Conservation (phyloP, 495 filamentous ascomycete species). For the Trichoderma reesei region DNA sequence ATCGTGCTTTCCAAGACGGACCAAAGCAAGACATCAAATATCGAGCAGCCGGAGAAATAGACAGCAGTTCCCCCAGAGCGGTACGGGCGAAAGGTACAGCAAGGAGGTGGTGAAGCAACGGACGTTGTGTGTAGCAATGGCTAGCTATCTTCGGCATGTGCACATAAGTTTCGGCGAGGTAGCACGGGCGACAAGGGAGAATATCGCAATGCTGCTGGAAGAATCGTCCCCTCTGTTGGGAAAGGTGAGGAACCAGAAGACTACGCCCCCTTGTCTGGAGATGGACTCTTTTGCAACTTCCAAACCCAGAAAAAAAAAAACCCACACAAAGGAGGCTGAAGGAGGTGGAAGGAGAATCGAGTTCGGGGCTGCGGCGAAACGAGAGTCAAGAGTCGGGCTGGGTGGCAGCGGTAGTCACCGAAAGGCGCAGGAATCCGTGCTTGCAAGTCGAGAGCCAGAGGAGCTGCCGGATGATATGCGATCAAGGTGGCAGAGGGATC, state of each 20-base stretch:
- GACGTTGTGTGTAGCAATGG: not conserved
- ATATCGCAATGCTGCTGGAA: not conserved
- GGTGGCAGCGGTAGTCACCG: not conserved
- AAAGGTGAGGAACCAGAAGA: not conserved
- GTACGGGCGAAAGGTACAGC: not conserved
- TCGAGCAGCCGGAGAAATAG: not conserved
- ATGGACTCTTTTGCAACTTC: not conserved
- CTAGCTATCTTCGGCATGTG: not conserved
- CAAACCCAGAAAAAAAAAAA: too few relatives aligned
- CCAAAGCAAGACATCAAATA: too few relatives aligned
- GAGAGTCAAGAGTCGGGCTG: not conserved
- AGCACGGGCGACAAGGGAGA: not conserved
- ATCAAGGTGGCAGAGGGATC: not conserved
- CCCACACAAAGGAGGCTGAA: not conserved
- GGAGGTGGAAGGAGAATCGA: not conserved
- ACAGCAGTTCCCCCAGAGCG: not conserved
- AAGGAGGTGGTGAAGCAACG: not conserved
- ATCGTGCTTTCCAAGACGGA: not conserved
- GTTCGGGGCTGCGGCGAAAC: not conserved
- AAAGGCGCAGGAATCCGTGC: not conserved
- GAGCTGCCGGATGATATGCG: not conserved
- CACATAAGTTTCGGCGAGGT: not conserved
- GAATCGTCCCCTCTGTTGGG: not conserved
- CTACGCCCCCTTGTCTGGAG: not conserved
- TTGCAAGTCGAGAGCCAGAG: not conserved